These are phyloP conservation scores for Triangularia verruculosa DNA, from an alignment of 2,329 filamentous ascomycete genomes.

Conservation along the genomic window DNA sequence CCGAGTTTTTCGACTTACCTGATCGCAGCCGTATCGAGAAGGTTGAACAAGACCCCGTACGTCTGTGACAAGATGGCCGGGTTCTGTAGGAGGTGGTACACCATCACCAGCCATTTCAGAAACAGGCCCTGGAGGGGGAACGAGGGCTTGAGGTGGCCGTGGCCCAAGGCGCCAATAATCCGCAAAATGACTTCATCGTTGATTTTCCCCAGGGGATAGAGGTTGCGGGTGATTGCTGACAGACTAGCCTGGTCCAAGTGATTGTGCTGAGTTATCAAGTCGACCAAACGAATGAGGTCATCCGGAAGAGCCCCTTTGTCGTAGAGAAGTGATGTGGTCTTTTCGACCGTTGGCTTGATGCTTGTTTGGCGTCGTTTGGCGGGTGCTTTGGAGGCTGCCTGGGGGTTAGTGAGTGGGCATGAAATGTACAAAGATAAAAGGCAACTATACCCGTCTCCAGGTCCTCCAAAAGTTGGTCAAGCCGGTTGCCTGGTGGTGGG, in stretches of 20 bases:
- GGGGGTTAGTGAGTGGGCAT: constrained; percentile 16
- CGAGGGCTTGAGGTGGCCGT: constrained; percentile 72
- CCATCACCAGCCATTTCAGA: constrained; percentile 74
- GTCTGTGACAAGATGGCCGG: constrained; percentile 61
- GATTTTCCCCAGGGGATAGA: constrained; percentile 72
- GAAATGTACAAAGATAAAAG: neutral
- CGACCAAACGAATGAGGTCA: constrained; percentile 61
- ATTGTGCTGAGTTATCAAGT: constrained; percentile 63
- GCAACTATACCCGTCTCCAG: constrained; percentile 23
- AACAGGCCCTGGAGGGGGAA: constrained; percentile 67
- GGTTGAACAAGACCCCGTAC: constrained; percentile 75
- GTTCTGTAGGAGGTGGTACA: constrained; percentile 68
- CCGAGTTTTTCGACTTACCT: constrained; percentile 46
- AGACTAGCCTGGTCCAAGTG: constrained; percentile 74
- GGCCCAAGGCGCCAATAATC: constrained; percentile 70
- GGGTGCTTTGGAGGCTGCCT: constrained; percentile 55
- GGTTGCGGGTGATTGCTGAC: constrained; percentile 64
- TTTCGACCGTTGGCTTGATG: constrained; percentile 63
- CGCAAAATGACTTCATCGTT: constrained; percentile 58
- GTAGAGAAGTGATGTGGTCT: constrained; percentile 60
- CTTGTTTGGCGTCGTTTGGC: constrained; percentile 63
- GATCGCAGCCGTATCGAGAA: constrained; percentile 76
- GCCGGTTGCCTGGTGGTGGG: constrained; percentile 12
- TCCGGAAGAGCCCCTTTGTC: constrained; percentile 63
- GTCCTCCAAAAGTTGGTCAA: constrained; percentile 24